Evolutionary conservation across 805 yeast species (phyloP).

Genomic region (Ascoidea rubescens): DNA sequence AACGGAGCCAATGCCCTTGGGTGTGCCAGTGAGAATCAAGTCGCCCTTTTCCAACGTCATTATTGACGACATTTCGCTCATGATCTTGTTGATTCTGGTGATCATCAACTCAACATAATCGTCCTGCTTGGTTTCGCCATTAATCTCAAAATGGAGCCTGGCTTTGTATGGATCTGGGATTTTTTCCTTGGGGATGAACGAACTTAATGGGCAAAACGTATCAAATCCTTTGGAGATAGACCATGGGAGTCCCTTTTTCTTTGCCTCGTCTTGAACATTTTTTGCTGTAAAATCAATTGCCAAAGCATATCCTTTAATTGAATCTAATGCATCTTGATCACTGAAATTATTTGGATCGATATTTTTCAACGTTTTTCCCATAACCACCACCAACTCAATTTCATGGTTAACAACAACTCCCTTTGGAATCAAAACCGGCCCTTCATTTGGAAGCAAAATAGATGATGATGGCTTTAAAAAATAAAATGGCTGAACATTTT

Average conservation of each 20-base stretch:
- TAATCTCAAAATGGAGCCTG: conserved; percentile 38
- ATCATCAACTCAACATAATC: conserved; percentile 78
- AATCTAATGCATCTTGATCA: conserved; percentile 53
- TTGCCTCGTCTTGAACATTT: conserved; percentile 90
- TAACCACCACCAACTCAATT: conserved; percentile 74
- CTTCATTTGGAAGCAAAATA: conserved; percentile 47
- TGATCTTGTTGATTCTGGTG: conserved; percentile 69
- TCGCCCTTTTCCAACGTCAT: conserved; percentile 91
- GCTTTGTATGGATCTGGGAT: conserved; percentile 69
- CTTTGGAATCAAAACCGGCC: conserved; percentile 73
- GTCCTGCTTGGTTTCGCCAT: conserved; percentile 55
- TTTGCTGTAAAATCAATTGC: conserved; percentile 93
- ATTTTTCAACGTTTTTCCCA: conserved; percentile 51
- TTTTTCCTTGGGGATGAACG: conserved; percentile 46
- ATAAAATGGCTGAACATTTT: conserved; percentile 82
- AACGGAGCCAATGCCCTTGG: conserved; percentile 85
- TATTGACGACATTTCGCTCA: conserved; percentile 66
- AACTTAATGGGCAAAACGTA: conserved; percentile 79
- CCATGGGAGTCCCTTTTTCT: conserved; percentile 93
- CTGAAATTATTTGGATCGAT: conserved; percentile 37
- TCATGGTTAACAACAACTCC: conserved; percentile 83
- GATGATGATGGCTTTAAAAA: conserved; percentile 84
- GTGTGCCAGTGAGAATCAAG: conserved; percentile 88
- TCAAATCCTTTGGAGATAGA: conserved; percentile 92
- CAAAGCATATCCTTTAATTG: conserved; percentile 77